These are phyloP conservation scores for Selenicereus undatus DNA, from an alignment of 148 eudicot species.

Conservation along the genomic window DNA sequence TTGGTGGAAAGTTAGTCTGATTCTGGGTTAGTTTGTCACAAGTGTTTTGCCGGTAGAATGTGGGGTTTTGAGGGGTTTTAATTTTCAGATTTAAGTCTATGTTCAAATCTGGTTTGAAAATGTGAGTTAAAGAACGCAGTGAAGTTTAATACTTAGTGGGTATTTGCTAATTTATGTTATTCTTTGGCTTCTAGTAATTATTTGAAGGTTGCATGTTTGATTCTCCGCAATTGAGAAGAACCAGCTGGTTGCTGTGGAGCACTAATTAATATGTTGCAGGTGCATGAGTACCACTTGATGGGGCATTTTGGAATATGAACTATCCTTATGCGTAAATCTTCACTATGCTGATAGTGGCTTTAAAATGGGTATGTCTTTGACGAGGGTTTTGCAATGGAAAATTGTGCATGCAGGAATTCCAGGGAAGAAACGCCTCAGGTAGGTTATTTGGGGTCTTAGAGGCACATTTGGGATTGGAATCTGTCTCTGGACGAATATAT, in stretches of 20 bases:
- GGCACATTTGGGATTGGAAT: not conserved
- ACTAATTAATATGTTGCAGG: not conserved
- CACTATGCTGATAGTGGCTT: no score
- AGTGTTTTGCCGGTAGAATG: constrained; percentile 5
- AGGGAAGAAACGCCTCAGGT: not conserved
- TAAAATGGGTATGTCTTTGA: no score
- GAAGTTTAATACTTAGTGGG: not conserved
- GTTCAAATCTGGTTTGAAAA: constrained; percentile 6
- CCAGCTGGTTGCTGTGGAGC: constrained; percentile 7
- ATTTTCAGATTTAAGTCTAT: not conserved
- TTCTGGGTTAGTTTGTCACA: constrained; percentile 8
- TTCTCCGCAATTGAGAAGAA: not conserved
- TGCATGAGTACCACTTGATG: not conserved
- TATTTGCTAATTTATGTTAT: constrained; percentile 9
- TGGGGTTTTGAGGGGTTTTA: constrained; percentile 5
- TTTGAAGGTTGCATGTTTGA: constrained; percentile 16
- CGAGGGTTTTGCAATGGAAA: not conserved
- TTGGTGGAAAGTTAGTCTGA: constrained; percentile 14
- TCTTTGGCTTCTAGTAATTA: not conserved
- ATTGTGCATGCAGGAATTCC: constrained; percentile 26
- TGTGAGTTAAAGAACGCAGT: not conserved
- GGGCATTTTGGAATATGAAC: not conserved
- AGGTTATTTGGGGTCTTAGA: constrained; percentile 8
- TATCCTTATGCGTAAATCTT: not conserved
- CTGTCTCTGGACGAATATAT: constrained; percentile 15